These are phyloP conservation scores for Colletotrichum costaricense DNA, from an alignment of 2,329 filamentous ascomycete genomes.

Conservation along the genomic window DNA sequence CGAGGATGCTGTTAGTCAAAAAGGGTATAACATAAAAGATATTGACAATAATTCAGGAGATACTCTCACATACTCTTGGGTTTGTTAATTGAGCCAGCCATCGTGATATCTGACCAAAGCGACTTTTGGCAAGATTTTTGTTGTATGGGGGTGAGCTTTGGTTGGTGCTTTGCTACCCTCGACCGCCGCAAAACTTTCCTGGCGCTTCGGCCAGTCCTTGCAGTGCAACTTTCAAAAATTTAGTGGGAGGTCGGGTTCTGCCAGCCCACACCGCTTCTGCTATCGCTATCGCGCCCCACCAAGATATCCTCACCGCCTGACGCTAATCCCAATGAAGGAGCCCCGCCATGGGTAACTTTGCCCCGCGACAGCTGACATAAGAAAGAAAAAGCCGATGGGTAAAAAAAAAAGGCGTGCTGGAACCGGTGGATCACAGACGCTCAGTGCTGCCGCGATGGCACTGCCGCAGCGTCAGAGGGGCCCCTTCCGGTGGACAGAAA, in stretches of 20 bases:
- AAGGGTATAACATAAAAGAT: not conserved
- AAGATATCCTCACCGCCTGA: slow-evolving; percentile 20
- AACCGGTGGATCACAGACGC: slow-evolving; percentile 25
- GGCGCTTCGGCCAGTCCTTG: not conserved
- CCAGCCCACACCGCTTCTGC: slow-evolving; percentile 26
- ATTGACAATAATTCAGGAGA: not conserved
- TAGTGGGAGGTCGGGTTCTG: slow-evolving; percentile 37
- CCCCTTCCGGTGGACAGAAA: not conserved
- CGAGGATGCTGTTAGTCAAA: slow-evolving; percentile 7
- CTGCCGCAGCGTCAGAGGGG: not conserved
- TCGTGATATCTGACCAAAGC: slow-evolving; percentile 41
- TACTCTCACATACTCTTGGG: slow-evolving; percentile 58
- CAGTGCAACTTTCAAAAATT: slow-evolving; percentile 37
- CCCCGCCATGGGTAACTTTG: slow-evolving; percentile 7
- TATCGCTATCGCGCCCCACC: slow-evolving; percentile 23
- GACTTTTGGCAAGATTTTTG: not conserved
- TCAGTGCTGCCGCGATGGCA: not conserved
- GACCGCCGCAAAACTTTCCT: slow-evolving; percentile 31
- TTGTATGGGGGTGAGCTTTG: not conserved
- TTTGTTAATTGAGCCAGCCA: slow-evolving; percentile 67
- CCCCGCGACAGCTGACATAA: slow-evolving; percentile 1
- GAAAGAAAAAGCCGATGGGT: not conserved
- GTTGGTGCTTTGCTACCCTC: slow-evolving; percentile 11
- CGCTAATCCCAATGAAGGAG: not conserved
- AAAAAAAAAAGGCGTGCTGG: slow-evolving; percentile 10